Evolutionary conservation across 1,284 basidiomycete species (phyloP), one percentile per base, ranked within the genome.

Genomic region (Leccinum insigne): DNA sequence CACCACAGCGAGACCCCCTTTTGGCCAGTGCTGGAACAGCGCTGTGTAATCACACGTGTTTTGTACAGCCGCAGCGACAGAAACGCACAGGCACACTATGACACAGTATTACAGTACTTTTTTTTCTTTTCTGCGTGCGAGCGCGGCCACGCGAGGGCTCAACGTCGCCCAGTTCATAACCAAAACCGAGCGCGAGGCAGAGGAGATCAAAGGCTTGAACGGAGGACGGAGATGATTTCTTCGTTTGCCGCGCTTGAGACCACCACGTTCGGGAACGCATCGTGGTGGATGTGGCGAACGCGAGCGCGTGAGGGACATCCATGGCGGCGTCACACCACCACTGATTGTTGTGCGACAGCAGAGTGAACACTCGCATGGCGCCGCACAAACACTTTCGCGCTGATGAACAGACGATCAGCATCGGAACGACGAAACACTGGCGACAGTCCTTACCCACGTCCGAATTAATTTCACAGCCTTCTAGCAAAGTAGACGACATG

Each of bases 361-460:
- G 89, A 64, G 92, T 86, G 38, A 92, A 82, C 6, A 90, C 83
- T 1, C 90, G 85, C 4, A 92, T 79, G 4, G 82, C 77, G 2
- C 83, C 80, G 64, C 89, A 87, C 38, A 86, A 74, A 68, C 86
- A 91, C 68, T 77, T 80, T 57, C 75, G 76, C 4, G 80, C 85
- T 81, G 70, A 59, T 14, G 40, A 60, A 63, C 16, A 2, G 32
- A 57, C 11, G 8, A 16, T 65, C 5, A 67, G 57, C 3, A 16
- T 23, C 29, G 4, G 10, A 7, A 32, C 11, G 2, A 23, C 23
- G 47, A 42, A 11, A 8, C 35, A 18, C 18, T 0, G 5, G 21
- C 11, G 35, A 47, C 8, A 1, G 26, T 6, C 38, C 67, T 63
- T 60, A 77, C 73, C 73, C 32, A 67, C 52, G 52, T 62, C 57